Conservation (phyloP, 768 basidiomycete species). For the Polyporus arcularius region DNA sequence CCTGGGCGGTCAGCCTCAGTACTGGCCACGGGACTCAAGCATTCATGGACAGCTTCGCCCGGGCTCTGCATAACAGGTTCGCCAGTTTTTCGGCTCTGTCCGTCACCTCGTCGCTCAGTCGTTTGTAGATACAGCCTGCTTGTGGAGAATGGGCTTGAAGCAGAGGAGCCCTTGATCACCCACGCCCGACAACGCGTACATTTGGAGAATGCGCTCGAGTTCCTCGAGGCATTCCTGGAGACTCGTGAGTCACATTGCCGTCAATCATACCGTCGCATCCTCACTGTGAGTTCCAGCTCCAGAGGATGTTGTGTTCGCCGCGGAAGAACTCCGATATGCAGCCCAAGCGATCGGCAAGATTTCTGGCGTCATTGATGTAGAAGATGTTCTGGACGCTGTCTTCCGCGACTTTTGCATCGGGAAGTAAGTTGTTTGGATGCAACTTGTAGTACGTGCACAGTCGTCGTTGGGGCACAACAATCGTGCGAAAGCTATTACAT, state of each 20-base stretch:
- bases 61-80: conserved; percentile 52
- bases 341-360: conserved; percentile 81
- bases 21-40: conserved; percentile 55
- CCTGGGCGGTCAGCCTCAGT: conserved; percentile 67
- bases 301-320: conserved; percentile 77
- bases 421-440: conserved; percentile 44
- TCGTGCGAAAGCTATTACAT: too few relatives aligned
- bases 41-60: conserved; percentile 63
- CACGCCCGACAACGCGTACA: conserved; percentile 80
- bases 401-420: conserved; percentile 91
- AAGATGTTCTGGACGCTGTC: conserved; percentile 81
- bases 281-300: conserved; percentile 38
- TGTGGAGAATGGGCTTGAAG: conserved; percentile 8
- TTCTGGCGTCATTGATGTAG: conserved; percentile 78
- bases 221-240: conserved; percentile 62
- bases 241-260: conserved; percentile 33
- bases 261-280: not conserved
- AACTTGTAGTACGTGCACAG: too few relatives aligned
- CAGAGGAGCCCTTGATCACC: conserved; percentile 63
- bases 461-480: too few relatives aligned
- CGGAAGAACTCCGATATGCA: conserved; percentile 88
- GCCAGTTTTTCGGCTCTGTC: conserved; percentile 1
- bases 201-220: conserved; percentile 62
- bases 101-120: too few relatives aligned
- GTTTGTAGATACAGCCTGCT: conserved; percentile 15